A percentile compares a stretch with the other conserved stretches of the same genome.
Evolutionary conservation across 345 rosid species (phyloP).

Genomic region (Gossypium mustelinum): DNA sequence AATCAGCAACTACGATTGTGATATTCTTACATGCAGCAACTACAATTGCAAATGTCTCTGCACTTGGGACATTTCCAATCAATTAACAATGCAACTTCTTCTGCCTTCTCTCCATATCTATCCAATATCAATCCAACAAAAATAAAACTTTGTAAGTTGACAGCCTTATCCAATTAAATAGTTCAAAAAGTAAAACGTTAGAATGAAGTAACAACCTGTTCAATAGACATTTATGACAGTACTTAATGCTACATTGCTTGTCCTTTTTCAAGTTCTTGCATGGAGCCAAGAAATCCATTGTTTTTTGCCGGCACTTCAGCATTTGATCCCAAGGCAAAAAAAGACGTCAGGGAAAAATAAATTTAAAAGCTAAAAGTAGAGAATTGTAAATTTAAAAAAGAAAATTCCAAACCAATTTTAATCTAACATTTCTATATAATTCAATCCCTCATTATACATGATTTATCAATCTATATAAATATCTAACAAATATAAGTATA

Average conservation of each 20-base stretch:
- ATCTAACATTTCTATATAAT: not conserved
- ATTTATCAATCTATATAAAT: not conserved
- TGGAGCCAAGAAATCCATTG: slow-evolving; percentile 39
- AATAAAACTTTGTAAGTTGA: not conserved
- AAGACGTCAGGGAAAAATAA: not conserved
- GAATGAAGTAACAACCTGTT: slow-evolving; percentile 47
- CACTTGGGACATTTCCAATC: slow-evolving; percentile 85
- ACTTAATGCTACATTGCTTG: slow-evolving; percentile 46
- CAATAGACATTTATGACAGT: slow-evolving; percentile 61
- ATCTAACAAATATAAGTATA: too few relatives aligned
- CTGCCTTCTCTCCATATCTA: slow-evolving; percentile 74
- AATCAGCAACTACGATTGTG: slow-evolving; percentile 71
- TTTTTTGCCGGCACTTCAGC: slow-evolving; percentile 79
- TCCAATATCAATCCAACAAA: slow-evolving; percentile 10
- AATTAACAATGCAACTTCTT: slow-evolving; percentile 38
- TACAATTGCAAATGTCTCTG: slow-evolving; percentile 79
- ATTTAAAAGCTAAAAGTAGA: not conserved
- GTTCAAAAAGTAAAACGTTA: not conserved
- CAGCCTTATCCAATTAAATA: not conserved
- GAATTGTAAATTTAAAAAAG: not conserved
- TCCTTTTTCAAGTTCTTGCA: slow-evolving; percentile 43
- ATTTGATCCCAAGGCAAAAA: slow-evolving; percentile 13
- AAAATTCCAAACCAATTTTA: not conserved
- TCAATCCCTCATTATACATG: not conserved
- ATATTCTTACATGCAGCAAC: slow-evolving; percentile 61